phyloP scores from a whole-genome alignment of 305 asterid genomes.

The Petunia hybrid region DNA sequence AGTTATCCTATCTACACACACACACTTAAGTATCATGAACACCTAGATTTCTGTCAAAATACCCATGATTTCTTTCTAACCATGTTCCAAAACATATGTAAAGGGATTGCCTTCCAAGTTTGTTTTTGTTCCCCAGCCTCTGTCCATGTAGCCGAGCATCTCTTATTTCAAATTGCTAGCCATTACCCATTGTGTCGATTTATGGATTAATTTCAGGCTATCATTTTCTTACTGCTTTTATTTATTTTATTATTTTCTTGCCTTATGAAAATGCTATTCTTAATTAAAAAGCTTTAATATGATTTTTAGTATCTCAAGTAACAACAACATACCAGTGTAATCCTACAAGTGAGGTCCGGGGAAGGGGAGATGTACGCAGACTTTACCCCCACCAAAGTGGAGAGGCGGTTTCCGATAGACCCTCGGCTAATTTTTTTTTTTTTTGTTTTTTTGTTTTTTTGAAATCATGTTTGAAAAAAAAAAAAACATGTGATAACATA shows the following conservation, averaged over 20 bases:
- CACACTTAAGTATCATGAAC: too few species aligned
- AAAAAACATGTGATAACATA: too few species aligned
- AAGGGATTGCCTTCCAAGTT: conserved; percentile 3
- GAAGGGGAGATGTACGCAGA: too few species aligned
- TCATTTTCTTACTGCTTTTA: neutral
- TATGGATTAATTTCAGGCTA: conserved; percentile 5
- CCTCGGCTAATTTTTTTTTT: too few species aligned
- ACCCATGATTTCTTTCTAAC: conserved; percentile 5
- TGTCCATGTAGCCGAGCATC: neutral
- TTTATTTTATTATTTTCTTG: neutral
- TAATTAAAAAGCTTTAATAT: neutral
- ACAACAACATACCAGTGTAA: too few species aligned
- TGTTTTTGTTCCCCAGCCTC: neutral
- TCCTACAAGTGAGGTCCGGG: too few species aligned
- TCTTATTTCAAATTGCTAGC: neutral
- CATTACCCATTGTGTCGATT: neutral
- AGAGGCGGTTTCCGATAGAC: too few species aligned
- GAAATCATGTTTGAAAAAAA: too few species aligned
- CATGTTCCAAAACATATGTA: neutral
- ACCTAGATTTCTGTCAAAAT: neutral
- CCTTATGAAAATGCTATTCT: neutral
- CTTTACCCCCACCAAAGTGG: too few species aligned
- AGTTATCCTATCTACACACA: neutral
- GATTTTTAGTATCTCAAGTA: neutral
- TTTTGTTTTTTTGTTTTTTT: too few species aligned